Conservation (phyloP, 306 rosid species). For the Casuarina equisetifolia region DNA sequence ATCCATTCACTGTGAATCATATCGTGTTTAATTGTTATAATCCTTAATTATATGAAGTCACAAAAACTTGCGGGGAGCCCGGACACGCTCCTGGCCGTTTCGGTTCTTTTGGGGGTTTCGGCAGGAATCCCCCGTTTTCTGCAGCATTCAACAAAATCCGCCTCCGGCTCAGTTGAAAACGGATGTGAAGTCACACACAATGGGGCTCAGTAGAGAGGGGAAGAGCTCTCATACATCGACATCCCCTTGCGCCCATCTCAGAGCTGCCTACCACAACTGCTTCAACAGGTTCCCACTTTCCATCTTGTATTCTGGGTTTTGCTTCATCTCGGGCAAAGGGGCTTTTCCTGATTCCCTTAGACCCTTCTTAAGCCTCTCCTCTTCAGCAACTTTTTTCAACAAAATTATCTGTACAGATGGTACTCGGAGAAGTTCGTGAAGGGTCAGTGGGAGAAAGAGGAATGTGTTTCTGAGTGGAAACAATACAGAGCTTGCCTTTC, state of each 20-base stretch:
- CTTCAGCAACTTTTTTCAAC: constrained; percentile 7
- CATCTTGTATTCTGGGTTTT: neutral
- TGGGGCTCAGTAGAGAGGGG: constrained; percentile 29
- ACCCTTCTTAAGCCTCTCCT: constrained; percentile 21
- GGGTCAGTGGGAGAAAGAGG: constrained; percentile 72
- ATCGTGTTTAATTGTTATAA: too few species aligned
- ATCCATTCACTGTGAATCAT: too few species aligned
- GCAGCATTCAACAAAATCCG: neutral
- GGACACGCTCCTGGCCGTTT: too few species aligned
- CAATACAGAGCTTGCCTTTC: constrained; percentile 84
- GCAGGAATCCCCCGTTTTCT: neutral
- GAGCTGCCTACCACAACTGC: constrained; percentile 83
- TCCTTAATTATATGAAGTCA: too few species aligned
- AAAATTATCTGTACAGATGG: constrained; percentile 46
- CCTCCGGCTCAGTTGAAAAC: neutral
- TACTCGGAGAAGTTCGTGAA: constrained; percentile 72
- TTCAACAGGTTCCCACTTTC: constrained; percentile 60
- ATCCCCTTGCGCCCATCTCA: constrained; percentile 67
- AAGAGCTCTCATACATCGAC: constrained; percentile 53
- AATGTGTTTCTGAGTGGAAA: constrained; percentile 74
- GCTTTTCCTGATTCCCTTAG: neutral
- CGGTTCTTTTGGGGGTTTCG: neutral
- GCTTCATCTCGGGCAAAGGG: neutral
- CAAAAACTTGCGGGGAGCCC: too few species aligned
- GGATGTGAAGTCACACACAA: neutral